Base-by-base conservation (phyloP, 371 early-diverging fungal genomes). In the Pancytospora philotis region DNA sequence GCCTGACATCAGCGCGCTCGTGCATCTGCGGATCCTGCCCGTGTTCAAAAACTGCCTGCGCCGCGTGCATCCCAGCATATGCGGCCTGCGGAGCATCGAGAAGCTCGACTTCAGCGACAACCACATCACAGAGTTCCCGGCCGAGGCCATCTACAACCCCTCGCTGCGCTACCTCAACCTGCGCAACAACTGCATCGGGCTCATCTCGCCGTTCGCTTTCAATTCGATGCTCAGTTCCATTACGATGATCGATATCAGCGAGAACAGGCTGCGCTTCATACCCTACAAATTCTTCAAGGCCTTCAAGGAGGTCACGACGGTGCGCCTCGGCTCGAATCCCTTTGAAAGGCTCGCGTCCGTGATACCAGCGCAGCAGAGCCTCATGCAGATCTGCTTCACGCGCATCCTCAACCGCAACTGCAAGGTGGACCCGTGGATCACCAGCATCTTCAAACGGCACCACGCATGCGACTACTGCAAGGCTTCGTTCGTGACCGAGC, bases 81-180 rank as follows among this genome's bases (percentile, higher is more conserved):
- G 51, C 25, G 41, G 62, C 38, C 64, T 79, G 35, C 68, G 62
- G 36, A 69, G 41, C 30, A 74, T 80, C 6, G 80, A 80, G 56
- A 80, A 80, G 63, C 72, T 80, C 2, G 80, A 80, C 60, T 78
- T 80, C 52, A 75, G 76, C 58, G 78, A 80, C 41, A 80, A 80
- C 65, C 34, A 64, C 62, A 71, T 80, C 10, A 59, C 48, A 39
- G 60, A 55, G 10, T 73, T 80, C 35, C 78, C 78, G 0, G 16
- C 37, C n/a, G 41, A n/a, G 37, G 69, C 74, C 36, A 55, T 80
- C 30, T 37, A 63, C n/a, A 45, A 69, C 6, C 60, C 27, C 13
- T 41, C 65, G 10, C 69, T 80, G 4, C 66, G 63, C 58, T 80
- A 80, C 50, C 50, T 80, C 19, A 80, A 80, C 59, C 48, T 78